phyloP scores from a whole-genome alignment of 1,284 basidiomycete genomes.

The Trichosporon sp. region DNA sequence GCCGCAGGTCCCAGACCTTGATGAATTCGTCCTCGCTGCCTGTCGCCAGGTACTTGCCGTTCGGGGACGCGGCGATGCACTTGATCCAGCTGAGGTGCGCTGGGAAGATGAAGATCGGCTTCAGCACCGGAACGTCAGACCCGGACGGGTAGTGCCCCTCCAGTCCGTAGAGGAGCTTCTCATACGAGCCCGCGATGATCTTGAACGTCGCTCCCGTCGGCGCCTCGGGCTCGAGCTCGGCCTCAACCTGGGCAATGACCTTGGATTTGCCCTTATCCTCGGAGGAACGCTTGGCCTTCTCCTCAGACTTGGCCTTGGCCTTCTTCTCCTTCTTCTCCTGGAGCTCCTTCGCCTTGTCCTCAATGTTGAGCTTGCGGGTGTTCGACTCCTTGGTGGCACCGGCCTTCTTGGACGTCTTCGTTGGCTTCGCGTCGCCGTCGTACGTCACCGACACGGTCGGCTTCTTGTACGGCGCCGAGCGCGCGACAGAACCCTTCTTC shows the following conservation, averaged over 20 bases:
- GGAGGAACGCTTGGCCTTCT: not conserved
- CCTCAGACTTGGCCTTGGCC: conserved; percentile 24
- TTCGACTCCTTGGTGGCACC: not conserved
- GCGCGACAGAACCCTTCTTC: conserved; percentile 16
- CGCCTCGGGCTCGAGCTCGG: conserved; percentile 3
- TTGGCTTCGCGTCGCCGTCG: conserved; percentile 23
- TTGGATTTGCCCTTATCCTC: conserved; percentile 23
- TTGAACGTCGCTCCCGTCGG: conserved; percentile 60
- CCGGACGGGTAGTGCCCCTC: conserved; percentile 56
- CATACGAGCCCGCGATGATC: conserved; percentile 86
- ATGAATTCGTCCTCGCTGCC: conserved; percentile 92
- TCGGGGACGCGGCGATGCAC: conserved; percentile 78
- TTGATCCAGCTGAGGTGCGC: conserved; percentile 92
- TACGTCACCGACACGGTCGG: conserved; percentile 40
- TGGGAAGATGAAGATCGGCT: conserved; percentile 91
- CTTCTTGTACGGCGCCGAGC: conserved; percentile 18
- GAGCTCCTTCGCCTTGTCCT: conserved; percentile 4
- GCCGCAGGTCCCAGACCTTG: conserved; percentile 93
- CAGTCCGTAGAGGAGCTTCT: conserved; percentile 89
- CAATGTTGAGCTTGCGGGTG: not conserved
- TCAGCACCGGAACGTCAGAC: conserved; percentile 51
- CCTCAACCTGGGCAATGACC: not conserved
- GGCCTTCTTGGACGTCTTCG: not conserved
- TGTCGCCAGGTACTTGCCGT: conserved; percentile 92
- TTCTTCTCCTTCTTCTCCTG: conserved; percentile 18